Base-by-base conservation (phyloP, 768 basidiomycete species). In the Galerina sulciceps region DNA sequence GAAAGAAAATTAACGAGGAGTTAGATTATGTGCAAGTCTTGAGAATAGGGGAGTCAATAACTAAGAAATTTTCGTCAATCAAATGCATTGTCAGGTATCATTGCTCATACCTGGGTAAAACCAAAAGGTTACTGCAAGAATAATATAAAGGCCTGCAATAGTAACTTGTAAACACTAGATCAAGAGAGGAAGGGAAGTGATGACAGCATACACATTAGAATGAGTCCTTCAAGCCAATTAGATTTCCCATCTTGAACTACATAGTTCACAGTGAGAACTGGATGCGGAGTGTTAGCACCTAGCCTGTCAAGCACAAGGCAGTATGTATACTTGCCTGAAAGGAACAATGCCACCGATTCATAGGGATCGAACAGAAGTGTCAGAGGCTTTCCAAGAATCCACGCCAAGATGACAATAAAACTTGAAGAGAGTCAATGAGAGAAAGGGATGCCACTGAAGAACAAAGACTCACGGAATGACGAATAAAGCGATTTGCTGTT, bases 301-400 rank as follows among this genome's bases (percentile, higher is more conserved):
- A 38, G 17, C 26, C 46, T 41, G 14, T 34, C 8, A 45, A 52
- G 6, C 6, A 57, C 13, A 38, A 23, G 14, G 40, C 15, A 15
- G 9, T 14, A 20, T 15, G 20, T 35, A 11, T 50, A 61, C 72
- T 53, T 60, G 81, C 78, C 79, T 38, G 79, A 67, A 14, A 82
- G 71, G 69, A 82, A 83, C 37, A 83, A 68, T 6, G 72, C 86
- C 44, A 96, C 77, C 1, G 90, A 89, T 76, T 96, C 91, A 69
- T 90, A 95, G 2, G 93, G 91, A 70, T 96, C 95, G 67, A 96
- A 96, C 36, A 95, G 79, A 54, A 96, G 77, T 14, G 87, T 87
- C 53, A 91, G 69, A 10, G 91, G 90, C 67, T 93, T 94, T 53
- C 86, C 87, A 48, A 95, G 75, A 20, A 84, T 83, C 94, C 94